These are phyloP conservation scores for Tolypocladium capitatum DNA, from an alignment of 2,329 filamentous ascomycete species.

Conservation along the genomic window DNA sequence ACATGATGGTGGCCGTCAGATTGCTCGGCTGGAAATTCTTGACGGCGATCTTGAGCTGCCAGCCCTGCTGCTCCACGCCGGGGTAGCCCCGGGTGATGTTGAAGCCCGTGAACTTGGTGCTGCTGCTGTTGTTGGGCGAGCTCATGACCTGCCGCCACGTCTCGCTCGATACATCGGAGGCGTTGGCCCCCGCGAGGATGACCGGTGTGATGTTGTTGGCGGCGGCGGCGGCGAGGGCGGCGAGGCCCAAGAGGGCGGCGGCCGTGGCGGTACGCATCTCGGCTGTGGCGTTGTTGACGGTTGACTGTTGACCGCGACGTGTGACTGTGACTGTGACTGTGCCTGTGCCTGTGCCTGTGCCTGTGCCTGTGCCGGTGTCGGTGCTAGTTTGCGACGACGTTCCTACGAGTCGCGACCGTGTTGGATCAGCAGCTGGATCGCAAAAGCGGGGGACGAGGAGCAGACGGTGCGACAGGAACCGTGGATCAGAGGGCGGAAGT, in stretches of 20 bases:
- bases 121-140: conserved; percentile 2
- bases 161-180: conserved; percentile 1
- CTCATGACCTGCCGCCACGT: background rate
- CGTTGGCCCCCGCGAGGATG: conserved; percentile 1
- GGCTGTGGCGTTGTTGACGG: background rate
- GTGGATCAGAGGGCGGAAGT: background rate
- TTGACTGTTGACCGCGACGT: background rate
- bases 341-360: no score
- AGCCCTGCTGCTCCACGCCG: conserved; percentile 1
- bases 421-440: background rate
- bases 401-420: background rate
- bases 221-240: conserved; percentile 1
- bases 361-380: background rate
- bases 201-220: background rate
- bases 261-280: conserved; percentile 1
- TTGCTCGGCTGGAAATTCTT: background rate
- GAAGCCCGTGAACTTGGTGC: conserved; percentile 1
- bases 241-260: conserved; percentile 1
- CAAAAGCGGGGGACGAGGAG: background rate
- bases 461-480: background rate
- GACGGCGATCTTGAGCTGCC: conserved; percentile 1
- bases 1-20: conserved; percentile 2
- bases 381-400: background rate
- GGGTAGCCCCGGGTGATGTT: conserved; percentile 4
- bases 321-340: no score